Evolutionary conservation across 75 land plant species (phyloP).

Genomic region (Cunninghamia lanceolata): DNA sequence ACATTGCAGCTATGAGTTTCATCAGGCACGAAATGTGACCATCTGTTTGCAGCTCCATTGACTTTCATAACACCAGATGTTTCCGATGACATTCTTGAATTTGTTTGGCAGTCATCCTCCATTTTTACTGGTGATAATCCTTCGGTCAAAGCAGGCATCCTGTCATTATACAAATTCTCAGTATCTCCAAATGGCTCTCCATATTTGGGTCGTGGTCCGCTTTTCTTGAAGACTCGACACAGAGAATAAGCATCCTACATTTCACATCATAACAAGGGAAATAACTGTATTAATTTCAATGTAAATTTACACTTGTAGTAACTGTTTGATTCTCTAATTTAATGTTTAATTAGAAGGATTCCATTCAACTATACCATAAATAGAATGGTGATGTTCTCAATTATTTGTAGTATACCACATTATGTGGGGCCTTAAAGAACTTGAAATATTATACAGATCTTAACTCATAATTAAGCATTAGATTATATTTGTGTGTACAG

Average conservation of each 20-base stretch:
- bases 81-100: neutral
- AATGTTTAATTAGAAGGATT: too few relatives aligned
- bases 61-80: neutral
- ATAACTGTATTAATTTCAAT: neutral
- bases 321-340: too few relatives aligned
- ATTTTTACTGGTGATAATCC: neutral
- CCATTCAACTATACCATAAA: neutral
- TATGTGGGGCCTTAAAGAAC: neutral
- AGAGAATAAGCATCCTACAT: conserved; percentile 26
- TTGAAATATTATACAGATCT: neutral
- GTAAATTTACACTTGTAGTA: too few relatives aligned
- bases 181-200: conserved; percentile 21
- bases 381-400: neutral
- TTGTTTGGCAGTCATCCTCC: neutral
- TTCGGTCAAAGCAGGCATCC: neutral
- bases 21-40: neutral
- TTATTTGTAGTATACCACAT: neutral
- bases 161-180: neutral
- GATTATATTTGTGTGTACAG: neutral
- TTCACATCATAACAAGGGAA: neutral
- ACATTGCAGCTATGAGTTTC: neutral
- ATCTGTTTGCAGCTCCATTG: neutral
- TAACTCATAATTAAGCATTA: neutral
- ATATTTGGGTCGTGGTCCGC: conserved; percentile 18
- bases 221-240: conserved; percentile 38